Percentiles rank a stretch among this genome's conserved stretches.
These are phyloP conservation scores for Dactylellina leptospora DNA, from an alignment of 2,329 filamentous ascomycete genomes.

Conservation along the genomic window DNA sequence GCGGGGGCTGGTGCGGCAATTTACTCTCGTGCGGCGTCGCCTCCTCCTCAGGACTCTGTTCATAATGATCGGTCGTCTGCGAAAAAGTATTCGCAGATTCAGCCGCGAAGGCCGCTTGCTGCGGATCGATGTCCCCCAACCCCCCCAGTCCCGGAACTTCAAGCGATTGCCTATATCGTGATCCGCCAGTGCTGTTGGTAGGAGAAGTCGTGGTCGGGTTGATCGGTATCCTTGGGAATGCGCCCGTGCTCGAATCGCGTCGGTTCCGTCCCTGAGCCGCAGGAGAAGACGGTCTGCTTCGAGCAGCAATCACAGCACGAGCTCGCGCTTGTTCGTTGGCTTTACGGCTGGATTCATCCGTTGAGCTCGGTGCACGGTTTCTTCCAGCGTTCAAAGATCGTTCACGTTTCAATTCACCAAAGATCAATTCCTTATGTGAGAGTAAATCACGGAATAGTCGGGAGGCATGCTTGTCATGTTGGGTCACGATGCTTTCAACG, in stretches of 20 bases:
- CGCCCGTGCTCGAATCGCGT: conserved; percentile 53
- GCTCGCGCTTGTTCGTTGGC: conserved; percentile 93
- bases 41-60: conserved; percentile 54
- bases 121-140: conserved; percentile 55
- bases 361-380: conserved; percentile 81
- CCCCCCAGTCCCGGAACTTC: conserved; percentile 37
- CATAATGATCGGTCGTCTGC: conserved; percentile 57
- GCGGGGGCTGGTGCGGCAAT: conserved; percentile 44
- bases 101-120: conserved; percentile 63
- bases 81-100: conserved; percentile 55
- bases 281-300: conserved; percentile 79
- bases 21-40: conserved; percentile 61
- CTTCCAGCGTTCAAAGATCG: conserved; percentile 73
- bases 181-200: conserved; percentile 18
- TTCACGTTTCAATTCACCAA: conserved; percentile 92
- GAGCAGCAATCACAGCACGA: conserved; percentile 77
- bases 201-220: conserved; percentile 45
- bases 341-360: conserved; percentile 92
- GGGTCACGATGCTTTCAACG: conserved; percentile 84
- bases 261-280: conserved; percentile 65
- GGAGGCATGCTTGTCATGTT: conserved; percentile 94
- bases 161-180: conserved; percentile 39
- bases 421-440: conserved; percentile 91
- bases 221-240: conserved; percentile 60
- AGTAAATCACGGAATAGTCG: conserved; percentile 92